Evolutionary conservation across 2,329 filamentous ascomycete species (phyloP).

Genomic region (Ambrosiella beaveri): DNA sequence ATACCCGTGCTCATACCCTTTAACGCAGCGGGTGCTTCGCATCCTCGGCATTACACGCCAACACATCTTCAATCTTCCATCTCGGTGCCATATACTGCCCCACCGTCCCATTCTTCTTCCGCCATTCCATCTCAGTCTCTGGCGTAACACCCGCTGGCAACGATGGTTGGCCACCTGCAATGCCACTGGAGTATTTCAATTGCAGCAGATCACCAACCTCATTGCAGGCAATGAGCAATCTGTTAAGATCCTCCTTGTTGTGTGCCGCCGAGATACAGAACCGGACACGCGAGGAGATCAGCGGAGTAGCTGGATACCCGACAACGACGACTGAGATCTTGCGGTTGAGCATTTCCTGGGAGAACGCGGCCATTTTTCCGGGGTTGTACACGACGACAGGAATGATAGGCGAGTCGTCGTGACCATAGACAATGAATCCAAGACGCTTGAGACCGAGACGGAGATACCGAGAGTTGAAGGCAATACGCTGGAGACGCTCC

Average conservation of each 20-base stretch:
- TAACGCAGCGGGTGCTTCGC: conserved; percentile 56
- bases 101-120: conserved; percentile 43
- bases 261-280: conserved; percentile 94
- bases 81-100: conserved; percentile 61
- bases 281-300: conserved; percentile 84
- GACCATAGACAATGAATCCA: conserved; percentile 89
- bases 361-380: conserved; percentile 97
- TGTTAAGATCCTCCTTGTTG: conserved; percentile 95
- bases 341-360: conserved; percentile 92
- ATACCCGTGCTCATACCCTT: conserved; percentile 10
- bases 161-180: conserved; percentile 72
- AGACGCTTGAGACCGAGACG: conserved; percentile 91
- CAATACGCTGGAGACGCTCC: conserved; percentile 84
- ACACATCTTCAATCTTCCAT: conserved; percentile 71
- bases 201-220: conserved; percentile 84
- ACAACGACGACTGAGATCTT: conserved; percentile 97
- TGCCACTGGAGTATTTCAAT: conserved; percentile 90
- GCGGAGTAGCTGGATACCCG: conserved; percentile 86
- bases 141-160: conserved; percentile 53
- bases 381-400: conserved; percentile 90
- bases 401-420: conserved; percentile 95
- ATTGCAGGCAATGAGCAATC: conserved; percentile 74
- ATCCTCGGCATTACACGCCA: conserved; percentile 58
- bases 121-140: conserved; percentile 55
- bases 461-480: conserved; percentile 98